Conservation (phyloP, 2,329 filamentous ascomycete genomes). For the Colletotrichum shisoi region DNA sequence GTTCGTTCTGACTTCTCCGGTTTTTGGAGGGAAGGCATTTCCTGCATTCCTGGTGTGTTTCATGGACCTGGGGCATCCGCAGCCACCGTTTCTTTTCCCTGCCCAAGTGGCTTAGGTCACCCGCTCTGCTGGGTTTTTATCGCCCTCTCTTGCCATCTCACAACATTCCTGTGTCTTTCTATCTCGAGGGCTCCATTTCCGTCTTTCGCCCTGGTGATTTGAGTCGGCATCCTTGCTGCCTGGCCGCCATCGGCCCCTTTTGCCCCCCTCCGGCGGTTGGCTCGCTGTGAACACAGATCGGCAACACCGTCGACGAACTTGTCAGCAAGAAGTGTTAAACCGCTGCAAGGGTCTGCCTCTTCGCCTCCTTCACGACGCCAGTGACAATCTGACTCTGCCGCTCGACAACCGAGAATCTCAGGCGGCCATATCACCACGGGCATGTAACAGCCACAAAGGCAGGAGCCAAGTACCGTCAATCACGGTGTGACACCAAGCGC, state of each 20-base stretch:
- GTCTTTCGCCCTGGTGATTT: constrained; percentile 7
- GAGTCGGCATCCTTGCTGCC: background rate
- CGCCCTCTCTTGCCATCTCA: constrained; percentile 3
- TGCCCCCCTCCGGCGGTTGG: too few relatives aligned
- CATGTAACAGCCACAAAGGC: background rate
- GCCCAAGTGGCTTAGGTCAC: constrained; percentile 26
- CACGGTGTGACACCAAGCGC: constrained; percentile 5
- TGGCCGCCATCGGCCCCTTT: constrained; percentile 3
- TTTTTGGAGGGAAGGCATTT: background rate
- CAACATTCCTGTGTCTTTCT: background rate
- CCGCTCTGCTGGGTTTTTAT: constrained; percentile 20
- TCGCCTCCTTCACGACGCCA: constrained; percentile 7
- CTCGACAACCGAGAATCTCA: constrained; percentile 19
- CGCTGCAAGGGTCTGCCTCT: constrained; percentile 18
- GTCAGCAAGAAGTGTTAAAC: background rate
- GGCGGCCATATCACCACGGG: constrained; percentile 2
- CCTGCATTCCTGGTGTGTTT: background rate
- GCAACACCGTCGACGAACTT: constrained; percentile 1
- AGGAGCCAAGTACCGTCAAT: background rate
- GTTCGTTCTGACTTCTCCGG: background rate
- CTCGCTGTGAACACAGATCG: constrained; percentile 6
- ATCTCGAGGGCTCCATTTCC: constrained; percentile 10
- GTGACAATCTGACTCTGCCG: background rate
- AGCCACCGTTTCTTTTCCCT: constrained; percentile 23
- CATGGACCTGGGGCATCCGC: background rate